A percentile compares a stretch with the other conserved stretches of the same genome.
Evolutionary conservation across 164 flowering plant species (phyloP).

Genomic region (Tetrastigma voinierianum): DNA sequence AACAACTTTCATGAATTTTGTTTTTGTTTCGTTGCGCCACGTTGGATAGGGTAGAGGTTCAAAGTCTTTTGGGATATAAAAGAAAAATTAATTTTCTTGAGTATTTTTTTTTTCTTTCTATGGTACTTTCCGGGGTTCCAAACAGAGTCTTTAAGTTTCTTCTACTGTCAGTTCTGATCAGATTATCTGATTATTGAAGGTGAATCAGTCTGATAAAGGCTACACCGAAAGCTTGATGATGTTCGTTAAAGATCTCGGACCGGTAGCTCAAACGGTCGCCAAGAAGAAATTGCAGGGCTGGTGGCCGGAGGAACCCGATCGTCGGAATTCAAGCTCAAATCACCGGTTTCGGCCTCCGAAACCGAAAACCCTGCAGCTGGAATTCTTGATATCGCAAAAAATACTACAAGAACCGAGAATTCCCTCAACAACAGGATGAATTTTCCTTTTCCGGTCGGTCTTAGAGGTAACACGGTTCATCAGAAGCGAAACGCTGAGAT

Average conservation of each 20-base stretch:
- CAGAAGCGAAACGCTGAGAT: constrained; percentile 6
- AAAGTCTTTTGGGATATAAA: too few species aligned
- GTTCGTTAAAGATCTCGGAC: constrained; percentile 60
- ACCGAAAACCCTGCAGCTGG: constrained; percentile 4
- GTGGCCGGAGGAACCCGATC: background rate
- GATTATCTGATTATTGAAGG: constrained; percentile 31
- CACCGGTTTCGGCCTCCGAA: constrained; percentile 7
- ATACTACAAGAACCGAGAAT: constrained; percentile 2
- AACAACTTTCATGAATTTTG: too few species aligned
- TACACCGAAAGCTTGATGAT: constrained; percentile 56
- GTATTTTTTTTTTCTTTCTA: too few species aligned
- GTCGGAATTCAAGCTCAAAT: constrained; percentile 5
- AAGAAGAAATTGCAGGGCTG: constrained; percentile 33
- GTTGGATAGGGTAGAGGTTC: too few species aligned
- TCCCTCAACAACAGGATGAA: background rate
- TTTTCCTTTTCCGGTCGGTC: background rate
- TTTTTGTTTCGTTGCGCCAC: too few species aligned
- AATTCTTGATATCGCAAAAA: background rate
- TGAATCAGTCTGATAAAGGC: constrained; percentile 25
- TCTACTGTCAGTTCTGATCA: background rate
- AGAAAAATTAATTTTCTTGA: too few species aligned
- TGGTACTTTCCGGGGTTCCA: too few species aligned
- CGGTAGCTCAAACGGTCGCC: constrained; percentile 56
- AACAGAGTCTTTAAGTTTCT: too few species aligned
- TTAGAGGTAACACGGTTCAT: background rate